Evolutionary conservation across 768 basidiomycete species (phyloP).

Genomic region (Antrodiella citrinella): DNA sequence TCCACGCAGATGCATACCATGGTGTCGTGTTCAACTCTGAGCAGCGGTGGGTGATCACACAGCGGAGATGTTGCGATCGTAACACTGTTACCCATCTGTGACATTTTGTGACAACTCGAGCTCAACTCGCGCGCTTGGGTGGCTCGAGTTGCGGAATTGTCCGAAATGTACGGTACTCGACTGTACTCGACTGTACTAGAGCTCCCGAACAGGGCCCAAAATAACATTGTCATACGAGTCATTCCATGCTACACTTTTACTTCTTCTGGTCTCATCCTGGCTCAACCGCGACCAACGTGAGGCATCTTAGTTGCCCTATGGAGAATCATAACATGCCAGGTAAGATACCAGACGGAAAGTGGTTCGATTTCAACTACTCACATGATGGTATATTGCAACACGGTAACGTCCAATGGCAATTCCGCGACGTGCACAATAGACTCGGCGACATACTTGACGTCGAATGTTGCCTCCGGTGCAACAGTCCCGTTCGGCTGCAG

Average conservation of each 20-base stretch:
- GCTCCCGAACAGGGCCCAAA: no score
- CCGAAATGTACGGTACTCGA: no score
- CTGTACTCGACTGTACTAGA: no score
- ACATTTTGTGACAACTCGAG: no score
- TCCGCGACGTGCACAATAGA: slow-evolving; percentile 64
- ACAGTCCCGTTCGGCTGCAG: slow-evolving; percentile 62
- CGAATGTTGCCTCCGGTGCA: slow-evolving; percentile 55
- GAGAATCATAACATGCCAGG: neutral
- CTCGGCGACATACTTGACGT: slow-evolving; percentile 63
- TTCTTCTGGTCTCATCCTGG: neutral
- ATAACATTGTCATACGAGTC: neutral
- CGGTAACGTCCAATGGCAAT: slow-evolving; percentile 60
- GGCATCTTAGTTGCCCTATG: slow-evolving; percentile 38
- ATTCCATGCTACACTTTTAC: no score
- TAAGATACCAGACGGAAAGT: neutral
- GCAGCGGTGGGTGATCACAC: no score
- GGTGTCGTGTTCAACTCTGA: no score
- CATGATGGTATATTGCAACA: slow-evolving; percentile 72
- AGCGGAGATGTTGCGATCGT: no score
- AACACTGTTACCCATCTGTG: neutral
- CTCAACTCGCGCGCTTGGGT: neutral
- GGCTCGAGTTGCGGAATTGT: no score
- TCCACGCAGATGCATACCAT: no score
- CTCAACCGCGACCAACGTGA: slow-evolving; percentile 35
- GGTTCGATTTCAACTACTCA: slow-evolving; percentile 29